These are phyloP conservation scores for Spergularia azorica DNA, from an alignment of 179 eudicot species.

Conservation along the genomic window DNA sequence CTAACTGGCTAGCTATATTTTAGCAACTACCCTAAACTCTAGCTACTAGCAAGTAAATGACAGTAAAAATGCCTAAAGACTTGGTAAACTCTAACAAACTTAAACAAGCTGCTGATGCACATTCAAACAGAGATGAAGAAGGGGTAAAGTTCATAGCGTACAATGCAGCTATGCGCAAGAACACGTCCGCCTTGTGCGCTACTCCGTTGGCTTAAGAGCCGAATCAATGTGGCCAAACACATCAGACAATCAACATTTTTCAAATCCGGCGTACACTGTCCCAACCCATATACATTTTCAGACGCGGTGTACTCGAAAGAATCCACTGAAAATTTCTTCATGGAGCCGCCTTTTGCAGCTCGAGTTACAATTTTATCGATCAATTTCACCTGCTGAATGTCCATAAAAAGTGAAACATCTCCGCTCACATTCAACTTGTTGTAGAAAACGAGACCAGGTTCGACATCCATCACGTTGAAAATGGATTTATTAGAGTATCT, in stretches of 20 bases:
- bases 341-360: slow-evolving; percentile 16
- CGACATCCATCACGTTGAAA: neutral
- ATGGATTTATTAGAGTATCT: slow-evolving; percentile 13
- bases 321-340: slow-evolving; percentile 12
- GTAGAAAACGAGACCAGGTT: too few relatives aligned
- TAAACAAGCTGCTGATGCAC: too few relatives aligned
- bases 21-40: too few relatives aligned
- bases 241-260: slow-evolving; percentile 21
- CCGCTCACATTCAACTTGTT: too few relatives aligned
- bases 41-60: too few relatives aligned
- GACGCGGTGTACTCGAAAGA: neutral
- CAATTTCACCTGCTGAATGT: neutral
- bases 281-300: slow-evolving; percentile 27
- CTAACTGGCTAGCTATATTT: too few relatives aligned
- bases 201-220: neutral
- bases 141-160: slow-evolving; percentile 16
- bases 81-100: too few relatives aligned
- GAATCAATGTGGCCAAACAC: slow-evolving; percentile 22
- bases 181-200: slow-evolving; percentile 16
- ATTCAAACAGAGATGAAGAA: slow-evolving; percentile 21
- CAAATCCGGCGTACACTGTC: slow-evolving; percentile 42
- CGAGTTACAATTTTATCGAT: neutral
- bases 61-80: too few relatives aligned
- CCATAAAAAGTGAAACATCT: neutral
- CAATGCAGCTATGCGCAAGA: slow-evolving; percentile 17